phyloP scores from a whole-genome alignment of 345 rosid species.

The Mercurialis annua region DNA sequence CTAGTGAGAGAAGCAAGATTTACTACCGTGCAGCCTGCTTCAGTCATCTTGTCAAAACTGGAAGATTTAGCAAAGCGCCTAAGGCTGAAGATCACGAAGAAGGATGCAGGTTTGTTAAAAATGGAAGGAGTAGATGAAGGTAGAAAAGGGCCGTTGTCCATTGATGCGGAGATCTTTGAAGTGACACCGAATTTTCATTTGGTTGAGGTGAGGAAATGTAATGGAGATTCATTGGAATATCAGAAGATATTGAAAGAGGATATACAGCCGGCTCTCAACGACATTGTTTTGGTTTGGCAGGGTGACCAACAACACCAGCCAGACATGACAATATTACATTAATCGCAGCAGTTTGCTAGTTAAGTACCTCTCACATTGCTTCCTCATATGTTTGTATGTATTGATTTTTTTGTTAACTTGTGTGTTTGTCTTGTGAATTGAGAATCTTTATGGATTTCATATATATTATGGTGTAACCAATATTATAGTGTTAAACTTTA shows the following conservation, averaged over 20 bases:
- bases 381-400: neutral
- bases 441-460: neutral
- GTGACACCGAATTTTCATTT: conserved; percentile 21
- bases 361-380: neutral
- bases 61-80: conserved; percentile 19
- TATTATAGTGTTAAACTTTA: neutral
- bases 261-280: conserved; percentile 23
- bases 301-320: conserved; percentile 11
- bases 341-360: neutral
- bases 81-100: conserved; percentile 21
- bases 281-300: conserved; percentile 26
- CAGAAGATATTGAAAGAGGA: conserved; percentile 20
- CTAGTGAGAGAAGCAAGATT: conserved; percentile 20
- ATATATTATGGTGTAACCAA: neutral
- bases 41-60: conserved; percentile 22
- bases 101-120: conserved; percentile 21
- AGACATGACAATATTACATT: neutral
- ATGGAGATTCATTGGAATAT: conserved; percentile 23
- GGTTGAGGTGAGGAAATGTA: conserved; percentile 22
- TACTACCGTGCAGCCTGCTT: conserved; percentile 17
- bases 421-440: neutral
- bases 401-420: neutral
- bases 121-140: conserved; percentile 23
- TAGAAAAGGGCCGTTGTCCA: conserved; percentile 18
- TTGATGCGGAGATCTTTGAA: conserved; percentile 27